Evolutionary conservation across 148 eudicot genomes (phyloP), one percentile per base, ranked within the genome.

Genomic region (Cornus controversa): DNA sequence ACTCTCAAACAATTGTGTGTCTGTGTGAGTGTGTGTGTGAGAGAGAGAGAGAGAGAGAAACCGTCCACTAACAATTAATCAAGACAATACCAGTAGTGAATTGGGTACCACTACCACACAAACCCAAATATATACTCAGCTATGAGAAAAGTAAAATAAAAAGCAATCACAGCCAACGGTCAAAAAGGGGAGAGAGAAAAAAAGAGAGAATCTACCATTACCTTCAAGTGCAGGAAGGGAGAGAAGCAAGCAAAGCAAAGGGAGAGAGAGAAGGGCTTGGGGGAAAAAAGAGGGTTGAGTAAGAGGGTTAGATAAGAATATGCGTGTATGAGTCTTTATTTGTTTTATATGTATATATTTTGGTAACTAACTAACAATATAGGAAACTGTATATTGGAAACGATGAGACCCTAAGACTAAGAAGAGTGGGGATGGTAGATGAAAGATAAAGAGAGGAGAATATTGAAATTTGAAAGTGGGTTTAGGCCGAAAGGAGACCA

Each of bases 241-340:
- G 29, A 76, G 80, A 53, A 81, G 82, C 82, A 78, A 85, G 90
- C 85, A 76, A 78, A 85, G 90, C 85, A 76, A 81, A 76, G 80
- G 50, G 24, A 42, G 62, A n/a, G 64, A n/a, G n/a, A n/a, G 11
- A 4, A 60, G 22, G 23, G 64, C 1, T 22, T 18, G 8, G 69
- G 76, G 67, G 63, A 70, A 22, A 18, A 11, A 50, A 25, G 54
- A 68, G 76, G 75, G 75, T 78, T 50, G 89, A 86, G 87, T 86
- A 78, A 68, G 81, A 84, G 74, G 78, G 85, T 84, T 75, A 82
- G 86, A 78, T 68, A 86, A 86, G 87, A 88, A 82, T 84, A 83
- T 82, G 72, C 58, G 60, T 72, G 8, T 36, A 9, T 42, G n/a
- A n/a, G 31, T 45, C 45, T 40, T 9, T 22, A 25, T 10, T 34